These are phyloP conservation scores for Phytophthora fragariaefolia DNA, from an alignment of 352 stramenopile species.

Conservation along the genomic window DNA sequence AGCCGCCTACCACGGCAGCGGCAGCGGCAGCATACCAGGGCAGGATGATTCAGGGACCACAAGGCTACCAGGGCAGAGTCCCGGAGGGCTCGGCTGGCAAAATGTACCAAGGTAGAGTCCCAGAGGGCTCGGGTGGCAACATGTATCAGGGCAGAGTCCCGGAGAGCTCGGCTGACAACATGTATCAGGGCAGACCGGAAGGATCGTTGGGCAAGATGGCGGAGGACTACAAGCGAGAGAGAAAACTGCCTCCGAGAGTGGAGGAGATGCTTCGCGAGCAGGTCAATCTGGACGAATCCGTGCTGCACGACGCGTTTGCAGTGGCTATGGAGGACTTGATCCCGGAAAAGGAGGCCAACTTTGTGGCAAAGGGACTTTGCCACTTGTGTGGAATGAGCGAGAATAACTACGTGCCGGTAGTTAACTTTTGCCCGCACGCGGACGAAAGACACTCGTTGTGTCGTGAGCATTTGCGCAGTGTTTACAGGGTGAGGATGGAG, in stretches of 20 bases:
- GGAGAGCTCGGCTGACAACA: slow-evolving; percentile 7
- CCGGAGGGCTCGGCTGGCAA: neutral
- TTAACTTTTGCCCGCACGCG: slow-evolving; percentile 80
- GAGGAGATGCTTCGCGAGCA: slow-evolving; percentile 43
- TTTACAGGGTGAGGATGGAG: slow-evolving; percentile 74
- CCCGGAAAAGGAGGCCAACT: slow-evolving; percentile 66
- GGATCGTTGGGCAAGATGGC: slow-evolving; percentile 27
- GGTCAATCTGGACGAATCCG: slow-evolving; percentile 44
- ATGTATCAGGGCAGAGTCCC: slow-evolving; percentile 10
- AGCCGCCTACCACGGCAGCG: no score
- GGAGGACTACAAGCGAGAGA: slow-evolving; percentile 38
- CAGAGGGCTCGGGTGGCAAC: slow-evolving; percentile 7
- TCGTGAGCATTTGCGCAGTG: slow-evolving; percentile 73
- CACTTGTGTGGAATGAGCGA: slow-evolving; percentile 66
- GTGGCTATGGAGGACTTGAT: slow-evolving; percentile 66
- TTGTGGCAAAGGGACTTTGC: slow-evolving; percentile 74
- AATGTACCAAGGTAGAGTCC: slow-evolving; percentile 16
- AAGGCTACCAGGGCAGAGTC: slow-evolving; percentile 11
- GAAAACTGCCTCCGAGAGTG: slow-evolving; percentile 29
- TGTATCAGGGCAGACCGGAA: slow-evolving; percentile 16
- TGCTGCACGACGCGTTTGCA: slow-evolving; percentile 54
- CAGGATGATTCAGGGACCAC: neutral
- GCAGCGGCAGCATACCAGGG: neutral
- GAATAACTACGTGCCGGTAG: slow-evolving; percentile 60
- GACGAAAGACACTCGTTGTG: slow-evolving; percentile 75